These are phyloP conservation scores for Myochromella boudieri DNA, from an alignment of 768 basidiomycete genomes.

Conservation along the genomic window DNA sequence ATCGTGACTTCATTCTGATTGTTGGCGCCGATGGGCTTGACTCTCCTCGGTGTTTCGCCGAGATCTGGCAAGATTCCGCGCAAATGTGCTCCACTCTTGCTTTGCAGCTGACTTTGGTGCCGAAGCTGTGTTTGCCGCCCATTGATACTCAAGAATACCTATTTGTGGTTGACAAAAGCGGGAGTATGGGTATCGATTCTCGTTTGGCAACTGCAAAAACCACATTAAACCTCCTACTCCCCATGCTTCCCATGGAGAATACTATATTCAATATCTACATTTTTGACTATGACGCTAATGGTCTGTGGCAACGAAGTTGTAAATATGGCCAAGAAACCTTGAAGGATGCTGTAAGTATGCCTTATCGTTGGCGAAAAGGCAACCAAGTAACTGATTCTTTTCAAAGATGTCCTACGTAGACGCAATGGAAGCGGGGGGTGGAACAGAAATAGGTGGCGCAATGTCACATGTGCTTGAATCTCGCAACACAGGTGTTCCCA, in stretches of 20 bases:
- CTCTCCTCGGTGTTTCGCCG: slow-evolving; percentile 55
- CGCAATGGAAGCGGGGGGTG: slow-evolving; percentile 44
- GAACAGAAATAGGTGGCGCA: slow-evolving; percentile 50
- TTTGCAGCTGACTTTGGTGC: slow-evolving; percentile 55
- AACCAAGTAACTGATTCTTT: not conserved
- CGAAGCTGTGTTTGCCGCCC: slow-evolving; percentile 44
- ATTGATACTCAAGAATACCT: slow-evolving; percentile 53
- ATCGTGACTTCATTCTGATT: slow-evolving; percentile 49
- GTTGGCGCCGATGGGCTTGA: slow-evolving; percentile 51
- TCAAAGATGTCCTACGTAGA: slow-evolving; percentile 38
- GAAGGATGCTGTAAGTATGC: slow-evolving; percentile 34
- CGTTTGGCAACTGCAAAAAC: slow-evolving; percentile 48
- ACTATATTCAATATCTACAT: slow-evolving; percentile 59
- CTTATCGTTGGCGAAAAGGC: not conserved
- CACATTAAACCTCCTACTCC: slow-evolving; percentile 47
- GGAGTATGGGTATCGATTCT: slow-evolving; percentile 44
- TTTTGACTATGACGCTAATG: slow-evolving; percentile 35
- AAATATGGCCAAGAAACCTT: slow-evolving; percentile 32
- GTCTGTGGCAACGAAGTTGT: slow-evolving; percentile 36
- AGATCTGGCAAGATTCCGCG: slow-evolving; percentile 30
- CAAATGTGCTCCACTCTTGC: slow-evolving; percentile 35
- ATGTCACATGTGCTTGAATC: slow-evolving; percentile 35
- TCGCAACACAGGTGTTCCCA: slow-evolving; percentile 35
- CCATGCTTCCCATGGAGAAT: slow-evolving; percentile 40
- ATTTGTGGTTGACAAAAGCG: slow-evolving; percentile 60